Conservation (phyloP, 1,139 yeast genomes). For the Yamadazyma diddensiae region DNA sequence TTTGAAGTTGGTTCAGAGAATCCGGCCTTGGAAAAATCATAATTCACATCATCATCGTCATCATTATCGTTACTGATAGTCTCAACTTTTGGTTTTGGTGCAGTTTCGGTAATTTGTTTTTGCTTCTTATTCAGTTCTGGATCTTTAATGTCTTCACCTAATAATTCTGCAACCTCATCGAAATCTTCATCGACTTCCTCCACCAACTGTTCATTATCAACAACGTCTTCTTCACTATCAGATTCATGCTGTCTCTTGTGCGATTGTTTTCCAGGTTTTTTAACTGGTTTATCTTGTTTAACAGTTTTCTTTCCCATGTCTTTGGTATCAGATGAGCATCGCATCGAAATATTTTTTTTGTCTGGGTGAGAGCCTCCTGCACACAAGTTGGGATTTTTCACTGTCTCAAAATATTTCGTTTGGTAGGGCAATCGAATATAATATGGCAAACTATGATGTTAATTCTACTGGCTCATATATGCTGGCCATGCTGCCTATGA, state of each 20-base stretch:
- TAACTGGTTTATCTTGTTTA: conserved; percentile 10
- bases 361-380: conserved; percentile 4
- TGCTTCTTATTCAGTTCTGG: conserved; percentile 30
- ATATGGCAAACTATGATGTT: conserved; percentile 33
- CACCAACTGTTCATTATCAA: conserved; percentile 42
- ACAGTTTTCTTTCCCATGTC: conserved; percentile 14
- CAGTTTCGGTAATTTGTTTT: conserved; percentile 16
- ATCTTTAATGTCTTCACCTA: conserved; percentile 44
- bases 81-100: conserved; percentile 26
- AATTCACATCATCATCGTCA: conserved; percentile 27
- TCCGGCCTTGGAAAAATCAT: conserved; percentile 48
- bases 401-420: no score
- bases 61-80: conserved; percentile 18
- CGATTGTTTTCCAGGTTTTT: conserved; percentile 3
- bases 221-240: conserved; percentile 21
- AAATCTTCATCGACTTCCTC: conserved; percentile 51
- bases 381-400: no score
- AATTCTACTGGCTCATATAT: conserved; percentile 73
- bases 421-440: neutral
- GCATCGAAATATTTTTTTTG: conserved; percentile 19
- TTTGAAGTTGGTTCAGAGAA: conserved; percentile 77
- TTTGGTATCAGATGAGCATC: conserved; percentile 17
- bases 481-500: conserved; percentile 73
- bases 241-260: conserved; percentile 18
- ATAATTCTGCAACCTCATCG: conserved; percentile 53